Evolutionary conservation across 139 green algal genomes (phyloP).

Genomic region (Raphidocelis subcapitata): DNA sequence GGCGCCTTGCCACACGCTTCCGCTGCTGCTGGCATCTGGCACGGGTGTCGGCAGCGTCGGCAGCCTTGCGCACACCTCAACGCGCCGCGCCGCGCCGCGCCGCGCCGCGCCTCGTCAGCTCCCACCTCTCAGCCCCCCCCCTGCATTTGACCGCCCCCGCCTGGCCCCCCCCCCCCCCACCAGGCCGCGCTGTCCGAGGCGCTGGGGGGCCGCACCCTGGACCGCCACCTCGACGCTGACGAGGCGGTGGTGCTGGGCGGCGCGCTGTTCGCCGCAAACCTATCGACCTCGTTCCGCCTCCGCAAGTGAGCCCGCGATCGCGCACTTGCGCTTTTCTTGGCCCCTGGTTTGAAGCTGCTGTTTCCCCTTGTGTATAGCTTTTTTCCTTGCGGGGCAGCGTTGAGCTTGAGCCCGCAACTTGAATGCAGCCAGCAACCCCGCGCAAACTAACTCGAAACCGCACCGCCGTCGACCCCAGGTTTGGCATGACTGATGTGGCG

Average conservation of each 20-base stretch:
- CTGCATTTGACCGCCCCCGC: no score
- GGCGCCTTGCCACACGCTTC: no score
- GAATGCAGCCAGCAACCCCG: not conserved
- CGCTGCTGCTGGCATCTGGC: no score
- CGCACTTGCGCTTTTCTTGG: not conserved
- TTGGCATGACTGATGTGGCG: conserved; percentile 86
- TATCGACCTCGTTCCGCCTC: conserved; percentile 90
- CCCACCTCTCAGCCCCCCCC: no score
- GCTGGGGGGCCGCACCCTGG: conserved; percentile 52
- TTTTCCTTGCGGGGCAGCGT: not conserved
- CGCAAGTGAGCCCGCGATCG: not conserved
- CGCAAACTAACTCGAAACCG: not conserved
- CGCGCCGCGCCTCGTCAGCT: no score
- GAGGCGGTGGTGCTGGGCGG: conserved; percentile 93
- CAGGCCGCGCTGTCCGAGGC: conserved; percentile 68
- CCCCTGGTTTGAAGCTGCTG: no score
- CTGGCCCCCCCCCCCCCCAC: conserved; percentile 1
- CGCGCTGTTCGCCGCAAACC: conserved; percentile 93
- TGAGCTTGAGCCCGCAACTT: not conserved
- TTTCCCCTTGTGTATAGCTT: no score
- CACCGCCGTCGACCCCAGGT: conserved; percentile 54
- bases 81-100: no score
- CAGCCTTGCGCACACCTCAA: no score
- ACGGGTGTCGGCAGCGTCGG: no score
- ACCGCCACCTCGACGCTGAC: conserved; percentile 94